phyloP scores from a whole-genome alignment of 2,329 filamentous ascomycete genomes.

The Grosmannia clavigera region DNA sequence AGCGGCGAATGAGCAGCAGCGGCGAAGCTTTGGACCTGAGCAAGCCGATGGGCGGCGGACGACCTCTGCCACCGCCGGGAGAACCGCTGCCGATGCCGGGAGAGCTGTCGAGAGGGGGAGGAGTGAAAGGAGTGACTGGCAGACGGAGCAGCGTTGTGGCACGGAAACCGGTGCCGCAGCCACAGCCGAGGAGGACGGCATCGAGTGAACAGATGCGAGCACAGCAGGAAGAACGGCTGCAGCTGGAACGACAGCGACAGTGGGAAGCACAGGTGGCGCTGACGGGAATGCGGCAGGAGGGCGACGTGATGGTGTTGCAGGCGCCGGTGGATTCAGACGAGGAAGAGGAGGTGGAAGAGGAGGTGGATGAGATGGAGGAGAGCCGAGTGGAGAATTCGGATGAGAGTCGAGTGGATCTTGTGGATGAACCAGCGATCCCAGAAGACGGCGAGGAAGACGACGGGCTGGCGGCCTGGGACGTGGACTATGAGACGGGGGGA shows the following conservation, averaged over 20 bases:
- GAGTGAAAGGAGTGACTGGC: neutral
- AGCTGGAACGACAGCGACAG: neutral
- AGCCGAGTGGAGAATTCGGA: neutral
- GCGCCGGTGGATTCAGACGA: slow-evolving; percentile 9
- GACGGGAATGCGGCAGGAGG: neutral
- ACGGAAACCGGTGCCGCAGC: neutral
- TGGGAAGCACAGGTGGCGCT: neutral
- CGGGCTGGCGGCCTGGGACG: neutral
- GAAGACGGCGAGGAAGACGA: neutral
- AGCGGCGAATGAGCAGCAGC: slow-evolving; percentile 1
- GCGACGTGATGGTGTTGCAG: slow-evolving; percentile 9
- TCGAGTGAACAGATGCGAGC: too few species aligned
- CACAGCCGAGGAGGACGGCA: too few species aligned
- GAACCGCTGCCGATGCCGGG: slow-evolving; percentile 60
- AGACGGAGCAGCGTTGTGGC: neutral
- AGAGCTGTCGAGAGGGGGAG: slow-evolving; percentile 1
- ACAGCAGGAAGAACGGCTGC: too few species aligned
- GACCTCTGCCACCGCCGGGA: slow-evolving; percentile 70
- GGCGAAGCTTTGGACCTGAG: slow-evolving; percentile 28
- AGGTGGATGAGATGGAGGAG: neutral
- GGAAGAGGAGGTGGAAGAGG: neutral
- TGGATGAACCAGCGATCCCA: too few species aligned
- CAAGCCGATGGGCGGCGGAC: slow-evolving; percentile 71
- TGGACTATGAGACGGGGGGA: neutral
- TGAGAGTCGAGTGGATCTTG: neutral